Base-by-base conservation (phyloP, 805 yeast species). In the Pichia exigua region DNA sequence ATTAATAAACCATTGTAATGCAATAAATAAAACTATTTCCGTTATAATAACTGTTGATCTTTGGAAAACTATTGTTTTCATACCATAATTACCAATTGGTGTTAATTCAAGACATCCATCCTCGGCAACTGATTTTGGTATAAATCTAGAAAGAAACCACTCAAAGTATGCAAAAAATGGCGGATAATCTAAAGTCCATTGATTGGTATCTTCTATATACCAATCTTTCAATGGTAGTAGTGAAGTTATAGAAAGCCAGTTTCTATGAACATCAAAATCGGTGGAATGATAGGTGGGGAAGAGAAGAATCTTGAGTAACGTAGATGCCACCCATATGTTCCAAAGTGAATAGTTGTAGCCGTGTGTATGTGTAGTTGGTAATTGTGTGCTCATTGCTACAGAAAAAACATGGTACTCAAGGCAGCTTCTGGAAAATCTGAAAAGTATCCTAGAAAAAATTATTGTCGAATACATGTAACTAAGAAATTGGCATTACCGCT, bases 91-190 rank as follows among this genome's bases (percentile, higher is more conserved):
- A 11, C 95, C 95, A 41, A 73, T 74, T 39, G 71, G 77, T 0
- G 81, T 81, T 43, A 91, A 75, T 47, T 78, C 85, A 43, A 91
- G 72, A 62, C 95, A 85, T 0, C 96, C 96, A 66, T 91, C 97
- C 0, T 73, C 65, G 7, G 66, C 70, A 1, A 87, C 95, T 0
- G 63, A 28, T 2, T 59, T 47, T 0, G 96, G 96, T 1, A 86
- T 92, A 50, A 87, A 74, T 48, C 75, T 83, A 0, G 95, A 75
- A 46, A 94, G 65, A 3, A 75, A 21, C 87, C 90, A 89, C 66
- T 94, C 99, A 60, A 94, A 92, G 67, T 89, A 91, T 0, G 99
- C 99, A 68, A 94, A 94, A 61, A 90, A 87, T 0, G 99, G 99
- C 12, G 99, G 99, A 68, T 92, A 94, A 66, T 94, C 99, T 42